Evolutionary conservation across 305 asterid genomes (phyloP), one percentile per base, ranked within the genome.

Genomic region (Rubia occidens): DNA sequence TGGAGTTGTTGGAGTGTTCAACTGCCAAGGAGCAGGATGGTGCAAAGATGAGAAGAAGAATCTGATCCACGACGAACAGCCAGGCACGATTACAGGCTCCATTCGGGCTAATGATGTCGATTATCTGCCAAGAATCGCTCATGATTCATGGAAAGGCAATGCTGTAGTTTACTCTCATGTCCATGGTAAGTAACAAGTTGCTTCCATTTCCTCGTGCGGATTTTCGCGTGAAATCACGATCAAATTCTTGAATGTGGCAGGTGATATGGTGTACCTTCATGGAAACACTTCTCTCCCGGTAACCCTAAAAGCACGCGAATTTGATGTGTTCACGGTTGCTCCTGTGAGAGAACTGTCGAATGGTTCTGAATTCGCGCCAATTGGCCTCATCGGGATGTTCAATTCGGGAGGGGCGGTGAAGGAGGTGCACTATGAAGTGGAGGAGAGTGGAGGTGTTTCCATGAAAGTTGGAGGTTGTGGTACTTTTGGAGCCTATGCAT

Each of bases 21-120:
- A 88, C 83, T 91, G 96, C 87, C 98, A 91, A 83, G 96, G 98
- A 68, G 96, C 98, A 24, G 95, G 97, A 55, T 88, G 97, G 97
- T 90, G 97, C 55, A 87, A 72, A 74, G 78, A 42, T 18, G 94
- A 79, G 7, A 92, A 88, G 86, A 92, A 53, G 72, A 89, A 87
- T 75, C 94, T 87, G 79, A 88, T 92, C 71, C 97, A 92, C 11
- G 85, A 92, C 67, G 72, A 78, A 69, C 85, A 80, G 69, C 97
- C 96, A 7, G 91, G 81, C 67, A 83, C 91, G 1, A 80, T 85
- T 64, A 85, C 91, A 37, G 91, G 96, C 68, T 53, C 77, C 44
- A 69, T 89, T 67, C 83, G 85, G 47, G 86, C 96, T 64, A 88
- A 77, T 44, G 98, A 92, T 72, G 87, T 86, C 17, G 74, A 85